phyloP scores from a whole-genome alignment of 345 rosid genomes.

The Eucalyptus erythrocorys region DNA sequence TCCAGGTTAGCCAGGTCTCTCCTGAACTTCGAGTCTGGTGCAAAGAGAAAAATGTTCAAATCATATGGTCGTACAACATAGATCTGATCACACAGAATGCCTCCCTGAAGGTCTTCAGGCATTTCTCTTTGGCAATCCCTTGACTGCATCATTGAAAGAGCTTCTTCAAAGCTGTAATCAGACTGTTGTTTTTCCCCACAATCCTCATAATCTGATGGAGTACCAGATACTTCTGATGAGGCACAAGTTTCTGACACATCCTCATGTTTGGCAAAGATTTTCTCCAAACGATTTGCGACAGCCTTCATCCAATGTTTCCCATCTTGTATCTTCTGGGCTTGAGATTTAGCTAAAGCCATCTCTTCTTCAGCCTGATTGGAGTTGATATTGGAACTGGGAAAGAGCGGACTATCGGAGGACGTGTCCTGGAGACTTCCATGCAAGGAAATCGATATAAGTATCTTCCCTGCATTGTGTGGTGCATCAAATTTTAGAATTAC shows the following conservation, averaged over 20 bases:
- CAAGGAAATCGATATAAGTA: constrained; percentile 54
- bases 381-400: constrained; percentile 15
- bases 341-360: constrained; percentile 7
- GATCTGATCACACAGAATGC: constrained; percentile 55
- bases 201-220: constrained; percentile 55
- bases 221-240: constrained; percentile 22
- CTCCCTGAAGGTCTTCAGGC: constrained; percentile 67
- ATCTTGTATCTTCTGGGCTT: constrained; percentile 22
- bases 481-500: background rate
- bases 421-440: constrained; percentile 23
- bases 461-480: constrained; percentile 40
- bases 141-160: constrained; percentile 37
- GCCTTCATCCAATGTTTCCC: constrained; percentile 59
- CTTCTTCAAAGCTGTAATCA: constrained; percentile 55
- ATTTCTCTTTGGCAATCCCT: constrained; percentile 28
- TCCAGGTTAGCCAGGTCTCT: constrained; percentile 60
- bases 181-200: constrained; percentile 28
- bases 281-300: constrained; percentile 37
- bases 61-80: constrained; percentile 25
- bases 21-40: constrained; percentile 55
- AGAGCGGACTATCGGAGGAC: constrained; percentile 4
- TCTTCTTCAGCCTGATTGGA: constrained; percentile 17
- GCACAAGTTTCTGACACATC: constrained; percentile 26
- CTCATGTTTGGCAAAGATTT: constrained; percentile 46
- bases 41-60: constrained; percentile 61